phyloP scores from a whole-genome alignment of 257 asterid genomes.

The Fraxinus excelsior region DNA sequence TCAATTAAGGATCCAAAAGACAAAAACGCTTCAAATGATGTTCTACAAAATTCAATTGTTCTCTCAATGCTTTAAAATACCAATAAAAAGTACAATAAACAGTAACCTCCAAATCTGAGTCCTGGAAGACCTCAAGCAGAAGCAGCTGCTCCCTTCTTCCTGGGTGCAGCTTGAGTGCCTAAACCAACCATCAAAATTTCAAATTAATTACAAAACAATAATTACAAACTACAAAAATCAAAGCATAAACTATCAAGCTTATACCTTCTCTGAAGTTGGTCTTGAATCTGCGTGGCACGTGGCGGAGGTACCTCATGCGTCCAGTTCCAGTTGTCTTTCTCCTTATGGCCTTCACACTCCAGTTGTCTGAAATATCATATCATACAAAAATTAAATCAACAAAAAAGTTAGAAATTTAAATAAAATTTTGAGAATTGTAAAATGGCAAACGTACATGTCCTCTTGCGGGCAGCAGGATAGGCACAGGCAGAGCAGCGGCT shows the following conservation, averaged over 20 bases:
- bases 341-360: slow-evolving; percentile 78
- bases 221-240: background rate
- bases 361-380: slow-evolving; percentile 44
- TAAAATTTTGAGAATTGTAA: background rate
- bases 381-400: background rate
- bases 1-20: slow-evolving; percentile 23
- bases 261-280: slow-evolving; percentile 75
- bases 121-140: slow-evolving; percentile 41
- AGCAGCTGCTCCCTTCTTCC: slow-evolving; percentile 75
- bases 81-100: slow-evolving; percentile 31
- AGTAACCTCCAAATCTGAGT: slow-evolving; percentile 21
- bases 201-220: background rate
- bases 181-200: slow-evolving; percentile 4
- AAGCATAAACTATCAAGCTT: background rate
- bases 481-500: slow-evolving; percentile 69
- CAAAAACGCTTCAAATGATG: slow-evolving; percentile 27
- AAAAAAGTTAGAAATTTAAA: background rate
- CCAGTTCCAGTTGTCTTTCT: slow-evolving; percentile 77
- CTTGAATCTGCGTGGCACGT: slow-evolving; percentile 75
- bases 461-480: slow-evolving; percentile 59
- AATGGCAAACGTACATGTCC: slow-evolving; percentile 38
- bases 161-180: slow-evolving; percentile 94
- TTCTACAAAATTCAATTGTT: slow-evolving; percentile 35
- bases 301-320: slow-evolving; percentile 75
- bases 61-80: slow-evolving; percentile 25